A percentile compares a stretch with the other conserved stretches of the same genome.
phyloP scores from a whole-genome alignment of 306 rosid genomes.

The Rosa lucieae region DNA sequence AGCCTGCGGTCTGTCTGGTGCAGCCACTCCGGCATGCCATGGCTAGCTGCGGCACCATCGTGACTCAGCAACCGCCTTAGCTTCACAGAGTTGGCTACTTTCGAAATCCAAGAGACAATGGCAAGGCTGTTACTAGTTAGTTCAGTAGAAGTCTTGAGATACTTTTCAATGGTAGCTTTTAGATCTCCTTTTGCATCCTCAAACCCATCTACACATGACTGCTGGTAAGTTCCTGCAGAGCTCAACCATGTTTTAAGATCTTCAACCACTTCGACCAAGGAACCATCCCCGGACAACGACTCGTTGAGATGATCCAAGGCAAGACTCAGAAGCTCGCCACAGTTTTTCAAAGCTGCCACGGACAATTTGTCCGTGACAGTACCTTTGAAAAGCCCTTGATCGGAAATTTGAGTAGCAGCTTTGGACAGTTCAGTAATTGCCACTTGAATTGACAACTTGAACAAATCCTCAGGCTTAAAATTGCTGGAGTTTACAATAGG shows the following conservation, averaged over 20 bases:
- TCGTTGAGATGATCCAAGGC: slow-evolving; percentile 60
- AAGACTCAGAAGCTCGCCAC: slow-evolving; percentile 53
- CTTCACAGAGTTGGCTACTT: slow-evolving; percentile 23
- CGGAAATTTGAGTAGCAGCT: slow-evolving; percentile 34
- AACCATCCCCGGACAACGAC: slow-evolving; percentile 32
- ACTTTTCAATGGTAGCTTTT: slow-evolving; percentile 7
- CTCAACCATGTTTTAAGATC: slow-evolving; percentile 78
- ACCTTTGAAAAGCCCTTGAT: slow-evolving; percentile 30
- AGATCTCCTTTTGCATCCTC: slow-evolving; percentile 33
- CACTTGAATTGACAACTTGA: slow-evolving; percentile 41
- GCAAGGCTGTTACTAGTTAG: slow-evolving; percentile 78
- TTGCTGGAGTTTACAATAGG: slow-evolving; percentile 32
- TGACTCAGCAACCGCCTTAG: slow-evolving; percentile 38
- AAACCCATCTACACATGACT: slow-evolving; percentile 69
- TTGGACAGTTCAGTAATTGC: slow-evolving; percentile 48
- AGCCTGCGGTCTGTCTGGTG: slow-evolving; percentile 29
- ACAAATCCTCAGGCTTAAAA: slow-evolving; percentile 48
- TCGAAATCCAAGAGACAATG: slow-evolving; percentile 53
- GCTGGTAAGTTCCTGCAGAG: slow-evolving; percentile 67
- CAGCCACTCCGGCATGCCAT: slow-evolving; percentile 37
- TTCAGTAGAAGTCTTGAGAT: slow-evolving; percentile 60
- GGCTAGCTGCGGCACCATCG: background rate
- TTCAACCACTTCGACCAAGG: slow-evolving; percentile 45
- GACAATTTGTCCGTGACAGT: slow-evolving; percentile 22
- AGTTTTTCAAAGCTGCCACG: slow-evolving; percentile 43